Percentiles rank a stretch among this genome's conserved stretches.
Evolutionary conservation across 2,329 filamentous ascomycete species (phyloP).

Genomic region (Niveomyces coronatus): DNA sequence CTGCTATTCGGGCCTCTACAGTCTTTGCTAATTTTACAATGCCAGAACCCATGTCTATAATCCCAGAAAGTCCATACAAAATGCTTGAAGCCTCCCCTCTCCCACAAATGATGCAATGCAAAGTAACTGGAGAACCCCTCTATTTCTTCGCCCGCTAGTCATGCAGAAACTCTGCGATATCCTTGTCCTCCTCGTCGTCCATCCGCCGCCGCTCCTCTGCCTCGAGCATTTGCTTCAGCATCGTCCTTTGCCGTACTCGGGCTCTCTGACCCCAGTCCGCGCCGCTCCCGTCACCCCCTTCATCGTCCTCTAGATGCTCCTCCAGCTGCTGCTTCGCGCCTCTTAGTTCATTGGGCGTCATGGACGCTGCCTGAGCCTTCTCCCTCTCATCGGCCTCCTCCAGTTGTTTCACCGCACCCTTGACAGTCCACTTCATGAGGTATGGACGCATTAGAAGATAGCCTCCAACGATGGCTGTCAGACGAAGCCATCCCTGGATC

Average conservation of each 20-base stretch:
- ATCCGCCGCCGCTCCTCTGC: conserved; percentile 49
- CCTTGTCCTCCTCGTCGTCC: conserved; percentile 58
- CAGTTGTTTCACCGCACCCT: conserved; percentile 52
- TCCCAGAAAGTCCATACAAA: conserved; percentile 6
- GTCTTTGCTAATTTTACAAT: conserved; percentile 1
- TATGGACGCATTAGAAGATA: conserved; percentile 69
- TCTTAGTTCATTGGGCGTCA: conserved; percentile 56
- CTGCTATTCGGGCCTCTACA: too few relatives aligned
- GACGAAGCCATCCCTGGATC: conserved; percentile 50
- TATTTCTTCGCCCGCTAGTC: conserved; percentile 27
- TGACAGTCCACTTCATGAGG: conserved; percentile 55
- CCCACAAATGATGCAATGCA: not conserved
- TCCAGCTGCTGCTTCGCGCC: conserved; percentile 44
- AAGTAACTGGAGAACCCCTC: not conserved
- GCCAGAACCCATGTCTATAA: conserved; percentile 5
- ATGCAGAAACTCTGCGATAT: conserved; percentile 62
- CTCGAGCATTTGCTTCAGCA: conserved; percentile 55
- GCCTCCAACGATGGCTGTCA: conserved; percentile 60
- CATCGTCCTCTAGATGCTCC: conserved; percentile 40
- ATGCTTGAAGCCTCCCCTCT: not conserved
- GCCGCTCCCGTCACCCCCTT: conserved; percentile 33
- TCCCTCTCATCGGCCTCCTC: conserved; percentile 44
- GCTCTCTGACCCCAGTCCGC: conserved; percentile 62
- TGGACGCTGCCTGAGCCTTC: conserved; percentile 45
- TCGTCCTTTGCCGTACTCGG: conserved; percentile 54